Base-by-base conservation (phyloP, 257 asterid genomes). In the Nicotiana undulata region DNA sequence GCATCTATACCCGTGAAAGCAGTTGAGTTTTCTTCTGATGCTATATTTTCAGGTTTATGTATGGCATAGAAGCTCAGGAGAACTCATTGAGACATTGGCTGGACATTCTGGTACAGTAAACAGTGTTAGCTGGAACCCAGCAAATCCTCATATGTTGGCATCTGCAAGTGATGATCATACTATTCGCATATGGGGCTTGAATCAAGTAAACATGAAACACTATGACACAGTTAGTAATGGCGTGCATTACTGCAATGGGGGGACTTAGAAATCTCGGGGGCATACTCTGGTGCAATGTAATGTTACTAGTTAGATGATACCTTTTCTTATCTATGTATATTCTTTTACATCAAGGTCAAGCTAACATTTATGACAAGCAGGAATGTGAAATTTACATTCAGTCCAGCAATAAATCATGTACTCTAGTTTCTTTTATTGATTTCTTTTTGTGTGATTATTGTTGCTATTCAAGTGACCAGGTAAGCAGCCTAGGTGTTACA, bases 151-250 rank as follows among this genome's bases (percentile, higher is more conserved):
- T 79, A 93, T 94, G 93, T 86, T 94, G 82, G 97, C 97, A 26
- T 93, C 97, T 40, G 97, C 98, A 31, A 93, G 98, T 84, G 97
- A 94, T 64, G 98, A 94, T 83, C 92, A 90, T 26, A 93, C 97
- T 3, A 92, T 94, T 80, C 94, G 97, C 68, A 85, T 94, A 81
- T 94, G 98, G 98, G 98, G 98, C 58, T 77, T 92, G 84, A 75
- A 88, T 56, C 89, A 84, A 91, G 92, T 90, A 61, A 85, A 85
- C 61, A 80, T 85, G 86, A 80, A 85, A 74, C 77, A 55, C 80
- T 87, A 84, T 26, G 91, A 88, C 67, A 81, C 46, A 63, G 87
- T 83, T 83, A 87, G 87, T 75, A 91, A 92, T 85, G 98, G 97
- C 53, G 86, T 86, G 66, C 92, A 85, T 79, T 86, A 82, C 83